phyloP scores from a whole-genome alignment of 2,329 filamentous ascomycete genomes.

The Pestalotiopsis sp. region DNA sequence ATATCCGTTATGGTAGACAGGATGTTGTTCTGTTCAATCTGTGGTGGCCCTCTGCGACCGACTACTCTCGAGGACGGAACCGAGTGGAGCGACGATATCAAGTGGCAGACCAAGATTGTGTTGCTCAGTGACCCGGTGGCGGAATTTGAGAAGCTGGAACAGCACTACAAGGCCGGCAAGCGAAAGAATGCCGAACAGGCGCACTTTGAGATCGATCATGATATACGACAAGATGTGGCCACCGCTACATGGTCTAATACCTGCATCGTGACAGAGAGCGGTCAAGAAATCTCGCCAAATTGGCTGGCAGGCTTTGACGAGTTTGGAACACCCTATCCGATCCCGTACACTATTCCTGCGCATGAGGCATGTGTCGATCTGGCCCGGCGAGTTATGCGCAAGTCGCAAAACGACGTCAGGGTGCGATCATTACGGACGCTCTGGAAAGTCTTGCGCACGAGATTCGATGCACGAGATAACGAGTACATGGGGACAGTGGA shows the following conservation, averaged over 20 bases:
- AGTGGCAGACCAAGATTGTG: conserved; percentile 20
- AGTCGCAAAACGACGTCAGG: conserved; percentile 15
- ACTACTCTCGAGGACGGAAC: background rate
- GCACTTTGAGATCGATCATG: background rate
- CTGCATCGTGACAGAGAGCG: background rate
- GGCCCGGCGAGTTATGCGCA: conserved; percentile 17
- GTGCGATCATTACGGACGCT: conserved; percentile 21
- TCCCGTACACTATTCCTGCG: conserved; percentile 21
- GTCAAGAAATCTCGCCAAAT: conserved; percentile 15
- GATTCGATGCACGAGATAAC: conserved; percentile 21
- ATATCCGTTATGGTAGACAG: conserved; percentile 5
- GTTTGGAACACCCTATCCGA: conserved; percentile 1
- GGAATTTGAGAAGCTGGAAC: conserved; percentile 22
- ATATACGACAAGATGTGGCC: conserved; percentile 19
- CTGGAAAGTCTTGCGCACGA: conserved; percentile 24
- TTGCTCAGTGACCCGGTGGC: conserved; percentile 22
- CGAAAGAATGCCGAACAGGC: conserved; percentile 7
- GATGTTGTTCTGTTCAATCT: conserved; percentile 19
- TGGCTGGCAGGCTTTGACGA: conserved; percentile 14
- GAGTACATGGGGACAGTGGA: conserved; percentile 18
- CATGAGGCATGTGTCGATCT: conserved; percentile 23
- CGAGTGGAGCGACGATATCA: background rate
- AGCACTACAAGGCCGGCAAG: conserved; percentile 23
- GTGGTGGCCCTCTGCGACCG: conserved; percentile 18
- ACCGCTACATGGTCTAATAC: conserved; percentile 5